Base-by-base conservation (phyloP, 768 basidiomycete species). In the Jaapia argillacea region DNA sequence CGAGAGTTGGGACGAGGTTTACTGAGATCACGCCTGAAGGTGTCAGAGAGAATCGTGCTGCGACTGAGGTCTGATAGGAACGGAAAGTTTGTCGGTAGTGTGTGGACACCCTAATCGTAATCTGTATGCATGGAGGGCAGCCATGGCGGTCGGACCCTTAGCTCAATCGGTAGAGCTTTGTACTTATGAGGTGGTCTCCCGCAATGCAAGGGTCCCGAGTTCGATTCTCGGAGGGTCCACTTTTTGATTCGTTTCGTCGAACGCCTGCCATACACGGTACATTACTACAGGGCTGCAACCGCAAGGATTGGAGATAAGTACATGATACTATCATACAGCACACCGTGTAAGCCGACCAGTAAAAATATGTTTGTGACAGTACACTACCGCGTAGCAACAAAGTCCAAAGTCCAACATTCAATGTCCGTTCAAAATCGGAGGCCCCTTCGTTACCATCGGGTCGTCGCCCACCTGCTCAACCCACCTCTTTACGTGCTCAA, bases 1-100 rank as follows among this genome's bases (percentile, higher is more conserved):
- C 72, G 49, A 68, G 86, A 42, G 75, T 85, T 28, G 89, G 86
- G 12, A 86, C 76, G 2, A 66, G 84, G 47, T 83, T 79, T 51
- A 57, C 85, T 20, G 67, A 70, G 20, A 47, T 65, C 24, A 49
- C 59, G 1, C 28, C 55, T 0, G 50, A 43, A 3, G 58, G 57
- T 3, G 26, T 59, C 3, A 47, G 45, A 7, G 61, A 64, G 41
- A 60, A 58, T 31, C 38, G 23, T 12, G 16, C 31, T 1, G 43
- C 45, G 21, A 36, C 22, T 12, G 51, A 36, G 20, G 54, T 56
- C 42, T 53, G 26, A 42, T 21, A 33, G 10, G 28, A 33, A 33
- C 10, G 10, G 28, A 10, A 16, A 33, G 16, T 16, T 10, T 10
- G 28, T 10, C 16, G 10, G 28, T 16, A 33, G 16, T 16, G 10